Base-by-base conservation (phyloP, 257 asterid genomes). In the Gardenia jasminoides region DNA sequence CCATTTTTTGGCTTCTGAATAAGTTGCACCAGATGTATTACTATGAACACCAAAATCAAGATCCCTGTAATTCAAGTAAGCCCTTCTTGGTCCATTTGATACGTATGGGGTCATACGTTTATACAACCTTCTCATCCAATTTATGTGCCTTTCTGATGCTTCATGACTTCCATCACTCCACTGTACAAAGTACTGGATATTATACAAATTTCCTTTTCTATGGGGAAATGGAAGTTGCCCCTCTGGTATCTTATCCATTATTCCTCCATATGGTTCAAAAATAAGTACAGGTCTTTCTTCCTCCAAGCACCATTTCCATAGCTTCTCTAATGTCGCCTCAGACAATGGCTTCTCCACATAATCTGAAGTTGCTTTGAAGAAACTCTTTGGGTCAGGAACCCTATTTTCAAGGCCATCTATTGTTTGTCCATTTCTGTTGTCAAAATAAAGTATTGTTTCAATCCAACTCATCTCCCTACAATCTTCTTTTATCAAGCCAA, bases 181-280 rank as follows among this genome's bases (percentile, higher is more conserved):
- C 58, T 83, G 69, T 80, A 88, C 88, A 64, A 85, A 76, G 82
- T 93, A 91, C 28, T 88, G 95, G 56, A 93, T 70, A 22, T 79
- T 88, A 56, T 84, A 88, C 73, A 88, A 70, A 16, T 80, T 86
- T 10, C 90, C 94, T 66, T 76, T 78, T 28, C 95, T 82, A 30
- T 90, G 97, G 0, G 97, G 95, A n/a, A 90, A 93, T 22, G 94
- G 90, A 28, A 82, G 77, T 65, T 76, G 83, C 17, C 62, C 26
- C 65, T 80, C 84, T 2, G 80, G 41, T 75, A 88, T 88, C 46
- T 78, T 76, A 9, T 74, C 85, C 89, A 92, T 82, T 70, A 46
- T 85, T 39, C 95, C 97, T 4, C 97, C 93, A 24, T 83, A 87
- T 26, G 97, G 94, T 22, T 90, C 79, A 47, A 90, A 84, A 76